A percentile compares a stretch with the other conserved stretches of the same genome.
Conservation (phyloP, 1,139 yeast genomes). For the Wickerhamomyces sp. region DNA sequence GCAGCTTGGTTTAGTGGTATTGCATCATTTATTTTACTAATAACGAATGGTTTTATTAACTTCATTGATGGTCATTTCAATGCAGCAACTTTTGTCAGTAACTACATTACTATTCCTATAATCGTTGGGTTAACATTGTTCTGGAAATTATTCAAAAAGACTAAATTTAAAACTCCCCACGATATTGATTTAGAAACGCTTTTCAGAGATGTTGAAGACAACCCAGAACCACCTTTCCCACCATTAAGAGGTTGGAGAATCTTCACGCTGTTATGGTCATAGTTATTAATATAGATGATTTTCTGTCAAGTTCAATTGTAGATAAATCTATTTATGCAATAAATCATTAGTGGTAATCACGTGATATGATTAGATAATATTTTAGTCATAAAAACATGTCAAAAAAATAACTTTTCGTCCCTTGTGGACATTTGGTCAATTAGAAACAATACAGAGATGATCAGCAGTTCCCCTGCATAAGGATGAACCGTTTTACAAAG, state of each 20-base stretch:
- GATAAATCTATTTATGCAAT: no score
- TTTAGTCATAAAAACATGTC: no score
- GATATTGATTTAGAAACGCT: conserved; percentile 33
- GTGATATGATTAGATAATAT: no score
- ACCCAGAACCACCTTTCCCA: conserved; percentile 32
- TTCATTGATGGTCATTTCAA: conserved; percentile 35
- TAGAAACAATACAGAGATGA: conserved; percentile 90
- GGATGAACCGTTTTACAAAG: conserved; percentile 95
- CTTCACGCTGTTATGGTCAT: conserved; percentile 18
- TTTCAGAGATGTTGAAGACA: conserved; percentile 33
- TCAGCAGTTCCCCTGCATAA: conserved; percentile 97
- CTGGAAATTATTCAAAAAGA: conserved; percentile 30
- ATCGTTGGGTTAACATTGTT: conserved; percentile 25
- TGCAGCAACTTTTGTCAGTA: conserved; percentile 33
- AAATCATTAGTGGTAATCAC: no score
- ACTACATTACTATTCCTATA: conserved; percentile 38
- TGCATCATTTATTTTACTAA: conserved; percentile 30
- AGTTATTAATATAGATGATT: not conserved
- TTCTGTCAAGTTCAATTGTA: no score
- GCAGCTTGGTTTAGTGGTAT: conserved; percentile 37
- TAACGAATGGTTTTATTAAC: conserved; percentile 39
- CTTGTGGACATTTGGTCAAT: conserved; percentile 55
- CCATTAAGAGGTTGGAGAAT: conserved; percentile 21
- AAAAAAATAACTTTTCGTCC: conserved; percentile 24
- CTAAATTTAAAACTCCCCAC: conserved; percentile 27